phyloP scores from a whole-genome alignment of 352 stramenopile species.

The Phytophthora meadii region DNA sequence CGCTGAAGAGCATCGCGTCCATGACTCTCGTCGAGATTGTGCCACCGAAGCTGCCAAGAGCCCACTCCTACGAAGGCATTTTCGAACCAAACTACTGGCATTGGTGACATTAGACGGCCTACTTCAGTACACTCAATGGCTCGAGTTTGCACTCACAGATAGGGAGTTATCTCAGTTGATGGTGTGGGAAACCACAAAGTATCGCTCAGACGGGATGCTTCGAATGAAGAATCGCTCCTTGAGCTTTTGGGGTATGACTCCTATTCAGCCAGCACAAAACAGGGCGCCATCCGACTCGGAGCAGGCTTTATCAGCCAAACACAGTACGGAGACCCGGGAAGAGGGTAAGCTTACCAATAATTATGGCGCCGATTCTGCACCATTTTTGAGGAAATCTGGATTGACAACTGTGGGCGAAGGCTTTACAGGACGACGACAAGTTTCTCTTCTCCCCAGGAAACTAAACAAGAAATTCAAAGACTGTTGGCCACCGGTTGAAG shows the following conservation, averaged over 20 bases:
- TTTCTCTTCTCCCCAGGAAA: slow-evolving; percentile 57
- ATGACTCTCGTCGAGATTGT: slow-evolving; percentile 14
- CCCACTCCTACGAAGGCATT: slow-evolving; percentile 56
- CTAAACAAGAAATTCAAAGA: slow-evolving; percentile 61
- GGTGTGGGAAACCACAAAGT: slow-evolving; percentile 33
- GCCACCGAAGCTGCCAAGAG: slow-evolving; percentile 45
- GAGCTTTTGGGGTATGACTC: slow-evolving; percentile 31
- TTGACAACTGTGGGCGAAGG: background rate
- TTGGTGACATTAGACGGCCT: slow-evolving; percentile 30
- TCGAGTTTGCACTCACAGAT: slow-evolving; percentile 41
- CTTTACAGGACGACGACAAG: slow-evolving; percentile 7
- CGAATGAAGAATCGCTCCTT: slow-evolving; percentile 24
- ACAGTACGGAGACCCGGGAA: background rate
- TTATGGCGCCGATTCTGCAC: slow-evolving; percentile 24
- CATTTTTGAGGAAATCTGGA: slow-evolving; percentile 32
- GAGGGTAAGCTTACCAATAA: slow-evolving; percentile 17
- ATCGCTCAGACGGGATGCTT: slow-evolving; percentile 3
- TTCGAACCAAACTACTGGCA: slow-evolving; percentile 46
- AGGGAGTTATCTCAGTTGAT: slow-evolving; percentile 47
- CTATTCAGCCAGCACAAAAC: slow-evolving; percentile 29
- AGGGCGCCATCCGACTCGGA: slow-evolving; percentile 34
- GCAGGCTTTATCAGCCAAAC: slow-evolving; percentile 1
- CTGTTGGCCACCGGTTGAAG: slow-evolving; percentile 35
- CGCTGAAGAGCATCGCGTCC: slow-evolving; percentile 15
- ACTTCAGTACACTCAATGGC: slow-evolving; percentile 47